Evolutionary conservation across 2,329 filamentous ascomycete species (phyloP).

Genomic region (Lachnellula hyalina): DNA sequence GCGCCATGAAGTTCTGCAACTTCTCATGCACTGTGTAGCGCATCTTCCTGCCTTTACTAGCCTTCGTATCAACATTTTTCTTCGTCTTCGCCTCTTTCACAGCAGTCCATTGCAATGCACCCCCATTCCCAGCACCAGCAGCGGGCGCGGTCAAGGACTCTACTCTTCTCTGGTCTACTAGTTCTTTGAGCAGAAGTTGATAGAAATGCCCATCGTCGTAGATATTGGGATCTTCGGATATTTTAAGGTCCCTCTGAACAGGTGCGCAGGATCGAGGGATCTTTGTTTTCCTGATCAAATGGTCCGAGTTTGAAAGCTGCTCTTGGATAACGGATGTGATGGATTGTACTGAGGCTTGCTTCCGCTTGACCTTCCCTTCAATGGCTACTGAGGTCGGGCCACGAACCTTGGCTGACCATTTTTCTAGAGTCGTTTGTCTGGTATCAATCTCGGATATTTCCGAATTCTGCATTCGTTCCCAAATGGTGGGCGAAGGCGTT

Average conservation of each 20-base stretch:
- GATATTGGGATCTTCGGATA: conserved; percentile 55
- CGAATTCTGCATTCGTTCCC: conserved; percentile 62
- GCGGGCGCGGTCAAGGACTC: conserved; percentile 48
- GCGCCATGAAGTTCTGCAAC: conserved; percentile 95
- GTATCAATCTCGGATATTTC: conserved; percentile 56
- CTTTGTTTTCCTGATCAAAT: conserved; percentile 63
- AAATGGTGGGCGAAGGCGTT: conserved; percentile 61
- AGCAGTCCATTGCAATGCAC: conserved; percentile 53
- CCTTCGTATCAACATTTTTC: conserved; percentile 84
- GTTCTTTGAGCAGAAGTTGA: conserved; percentile 83
- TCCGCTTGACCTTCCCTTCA: conserved; percentile 45
- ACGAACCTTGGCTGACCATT: conserved; percentile 82
- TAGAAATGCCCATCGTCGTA: conserved; percentile 97
- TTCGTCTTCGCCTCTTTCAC: conserved; percentile 73
- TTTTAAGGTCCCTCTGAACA: conserved; percentile 53
- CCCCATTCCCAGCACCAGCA: conserved; percentile 32
- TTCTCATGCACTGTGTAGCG: conserved; percentile 95
- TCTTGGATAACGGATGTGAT: conserved; percentile 64
- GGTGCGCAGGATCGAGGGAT: conserved; percentile 74
- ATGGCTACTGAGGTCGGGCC: conserved; percentile 52
- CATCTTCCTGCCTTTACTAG: conserved; percentile 92
- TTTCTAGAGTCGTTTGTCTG: conserved; percentile 71
- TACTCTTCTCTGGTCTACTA: conserved; percentile 81
- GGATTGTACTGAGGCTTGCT: conserved; percentile 48
- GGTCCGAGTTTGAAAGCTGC: conserved; percentile 61